phyloP scores from a whole-genome alignment of 73 alveolate genomes.

The Paramecium pentaurelia region DNA sequence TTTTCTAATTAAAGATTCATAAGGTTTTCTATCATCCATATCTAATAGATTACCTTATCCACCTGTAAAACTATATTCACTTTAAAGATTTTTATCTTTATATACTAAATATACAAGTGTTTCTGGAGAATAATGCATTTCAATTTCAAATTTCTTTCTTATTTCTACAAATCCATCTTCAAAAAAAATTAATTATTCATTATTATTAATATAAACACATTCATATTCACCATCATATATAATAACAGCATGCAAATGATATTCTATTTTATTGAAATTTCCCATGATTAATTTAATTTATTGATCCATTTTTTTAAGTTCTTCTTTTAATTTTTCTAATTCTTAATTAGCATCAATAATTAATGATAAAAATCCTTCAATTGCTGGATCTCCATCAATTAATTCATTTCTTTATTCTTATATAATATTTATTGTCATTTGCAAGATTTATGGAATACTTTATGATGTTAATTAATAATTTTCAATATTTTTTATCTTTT shows the following conservation, averaged over 20 bases:
- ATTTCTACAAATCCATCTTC: constrained; percentile 26
- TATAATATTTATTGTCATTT: background rate
- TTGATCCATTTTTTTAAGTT: background rate
- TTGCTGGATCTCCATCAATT: constrained; percentile 41
- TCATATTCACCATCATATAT: constrained; percentile 20
- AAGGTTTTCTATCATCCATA: background rate
- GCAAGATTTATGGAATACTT: background rate
- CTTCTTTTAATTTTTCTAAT: background rate
- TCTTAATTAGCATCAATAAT: constrained; percentile 19
- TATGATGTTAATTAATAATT: background rate
- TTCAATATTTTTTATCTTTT: background rate
- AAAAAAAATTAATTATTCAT: background rate
- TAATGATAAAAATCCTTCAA: background rate
- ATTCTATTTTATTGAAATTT: background rate
- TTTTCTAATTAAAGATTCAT: background rate
- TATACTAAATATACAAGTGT: background rate
- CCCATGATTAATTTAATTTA: background rate
- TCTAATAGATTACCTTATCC: constrained; percentile 19
- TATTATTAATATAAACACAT: background rate
- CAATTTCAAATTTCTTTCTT: background rate
- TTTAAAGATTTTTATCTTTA: background rate
- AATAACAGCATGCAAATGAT: background rate
- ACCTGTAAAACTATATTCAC: background rate
- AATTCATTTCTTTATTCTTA: constrained; percentile 15
- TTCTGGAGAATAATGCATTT: background rate